These are phyloP conservation scores for Phytophthora pluvialis DNA, from an alignment of 352 stramenopile genomes.

Conservation along the genomic window DNA sequence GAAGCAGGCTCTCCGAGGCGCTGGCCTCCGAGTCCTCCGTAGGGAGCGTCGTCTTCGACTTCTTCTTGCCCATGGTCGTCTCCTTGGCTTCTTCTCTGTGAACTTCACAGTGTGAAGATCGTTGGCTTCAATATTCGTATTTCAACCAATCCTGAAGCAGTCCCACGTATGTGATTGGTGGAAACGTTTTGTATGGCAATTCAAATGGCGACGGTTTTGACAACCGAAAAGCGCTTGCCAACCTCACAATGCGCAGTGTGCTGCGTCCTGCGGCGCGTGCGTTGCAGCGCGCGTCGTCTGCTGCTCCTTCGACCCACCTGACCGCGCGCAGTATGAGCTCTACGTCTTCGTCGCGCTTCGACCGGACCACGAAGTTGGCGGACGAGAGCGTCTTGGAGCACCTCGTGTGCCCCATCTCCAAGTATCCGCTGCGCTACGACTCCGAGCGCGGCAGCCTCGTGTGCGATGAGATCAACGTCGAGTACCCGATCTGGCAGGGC, in stretches of 20 bases:
- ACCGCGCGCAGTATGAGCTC: conserved; percentile 10
- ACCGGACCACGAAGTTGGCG: conserved; percentile 35
- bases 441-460: conserved; percentile 61
- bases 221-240: conserved; percentile 1
- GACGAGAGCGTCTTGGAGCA: conserved; percentile 82
- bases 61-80: conserved; percentile 64
- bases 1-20: conserved; percentile 56
- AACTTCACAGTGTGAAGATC: conserved; percentile 32
- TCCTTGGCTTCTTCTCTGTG: conserved; percentile 20
- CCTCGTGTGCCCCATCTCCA: conserved; percentile 88
- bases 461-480: conserved; percentile 83
- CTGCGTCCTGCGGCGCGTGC: conserved; percentile 15
- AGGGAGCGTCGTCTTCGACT: conserved; percentile 55
- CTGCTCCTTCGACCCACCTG: conserved; percentile 1
- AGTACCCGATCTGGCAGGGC: conserved; percentile 84
- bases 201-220: not conserved
- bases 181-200: conserved; percentile 7
- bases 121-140: conserved; percentile 39
- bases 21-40: conserved; percentile 51
- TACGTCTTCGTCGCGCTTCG: conserved; percentile 23
- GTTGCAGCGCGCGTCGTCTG: conserved; percentile 5
- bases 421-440: conserved; percentile 82
- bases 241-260: conserved; percentile 23
- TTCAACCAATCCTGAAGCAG: conserved; percentile 21
- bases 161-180: conserved; percentile 20